These are phyloP conservation scores for Sphaerobolus stellatus DNA, from an alignment of 1,284 basidiomycete species.

Conservation along the genomic window DNA sequence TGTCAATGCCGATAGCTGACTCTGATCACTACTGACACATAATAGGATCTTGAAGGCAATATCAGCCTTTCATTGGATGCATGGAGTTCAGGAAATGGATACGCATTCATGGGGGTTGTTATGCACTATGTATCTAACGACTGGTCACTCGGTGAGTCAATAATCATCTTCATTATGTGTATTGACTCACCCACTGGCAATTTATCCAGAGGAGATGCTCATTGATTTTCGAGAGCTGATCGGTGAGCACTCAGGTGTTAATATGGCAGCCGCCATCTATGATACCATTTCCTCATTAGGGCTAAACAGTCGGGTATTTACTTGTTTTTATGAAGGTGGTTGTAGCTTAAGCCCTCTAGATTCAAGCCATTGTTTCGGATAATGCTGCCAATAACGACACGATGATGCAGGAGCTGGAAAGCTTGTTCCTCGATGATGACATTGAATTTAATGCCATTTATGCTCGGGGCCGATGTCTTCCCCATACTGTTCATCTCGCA, in stretches of 20 bases:
- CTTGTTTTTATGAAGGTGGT: not conserved
- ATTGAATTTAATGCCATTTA: constrained; percentile 2
- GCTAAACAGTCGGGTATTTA: constrained; percentile 7
- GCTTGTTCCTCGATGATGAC: not conserved
- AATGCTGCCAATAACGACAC: constrained; percentile 17
- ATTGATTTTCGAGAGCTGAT: constrained; percentile 16
- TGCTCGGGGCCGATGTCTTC: constrained; percentile 14
- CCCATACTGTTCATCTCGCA: constrained; percentile 14
- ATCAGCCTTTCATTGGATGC: constrained; percentile 31
- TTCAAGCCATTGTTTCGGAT: constrained; percentile 7
- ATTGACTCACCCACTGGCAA: not conserved
- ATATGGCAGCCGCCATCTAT: constrained; percentile 15
- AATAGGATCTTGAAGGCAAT: constrained; percentile 23
- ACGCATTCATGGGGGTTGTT: constrained; percentile 34
- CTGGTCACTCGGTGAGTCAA: constrained; percentile 12
- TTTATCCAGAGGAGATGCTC: constrained; percentile 13
- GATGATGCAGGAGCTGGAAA: constrained; percentile 6
- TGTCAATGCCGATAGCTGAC: too few relatives aligned
- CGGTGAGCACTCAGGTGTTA: constrained; percentile 16
- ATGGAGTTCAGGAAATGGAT: constrained; percentile 30
- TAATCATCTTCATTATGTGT: not conserved
- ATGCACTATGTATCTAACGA: constrained; percentile 30
- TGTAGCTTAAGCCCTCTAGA: not conserved
- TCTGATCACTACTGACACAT: too few relatives aligned
- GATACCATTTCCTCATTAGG: constrained; percentile 9